Percentiles rank a stretch among this genome's conserved stretches.
Evolutionary conservation across 495 filamentous ascomycete genomes (phyloP).

Genomic region (Penicillium angulare): DNA sequence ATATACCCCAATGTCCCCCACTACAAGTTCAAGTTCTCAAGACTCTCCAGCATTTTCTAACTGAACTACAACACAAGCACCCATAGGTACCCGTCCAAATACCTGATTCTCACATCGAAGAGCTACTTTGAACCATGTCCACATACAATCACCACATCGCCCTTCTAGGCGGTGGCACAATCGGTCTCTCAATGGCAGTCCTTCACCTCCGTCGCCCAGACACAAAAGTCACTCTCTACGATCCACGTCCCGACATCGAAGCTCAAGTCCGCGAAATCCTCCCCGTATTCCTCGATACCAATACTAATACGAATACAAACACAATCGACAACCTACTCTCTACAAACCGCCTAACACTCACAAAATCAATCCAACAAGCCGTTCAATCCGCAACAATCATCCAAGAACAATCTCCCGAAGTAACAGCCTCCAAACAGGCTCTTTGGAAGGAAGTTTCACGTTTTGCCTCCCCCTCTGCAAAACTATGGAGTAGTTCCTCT

Average conservation of each 20-base stretch:
- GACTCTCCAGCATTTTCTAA: no score
- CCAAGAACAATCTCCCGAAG: conserved; percentile 60
- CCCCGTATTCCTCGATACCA: conserved; percentile 26
- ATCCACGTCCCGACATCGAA: conserved; percentile 51
- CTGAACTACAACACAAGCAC: no score
- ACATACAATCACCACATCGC: conserved; percentile 40
- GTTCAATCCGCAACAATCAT: conserved; percentile 35
- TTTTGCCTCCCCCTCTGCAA: conserved; percentile 30
- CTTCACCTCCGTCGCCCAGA: conserved; percentile 49
- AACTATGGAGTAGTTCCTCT: conserved; percentile 58
- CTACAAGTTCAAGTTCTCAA: no score
- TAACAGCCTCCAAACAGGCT: conserved; percentile 45
- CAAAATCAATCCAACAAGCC: conserved; percentile 7
- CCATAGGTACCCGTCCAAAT: no score
- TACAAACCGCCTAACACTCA: conserved; percentile 33
- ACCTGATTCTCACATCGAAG: neutral
- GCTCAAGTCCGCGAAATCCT: conserved; percentile 42
- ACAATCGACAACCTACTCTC: conserved; percentile 20
- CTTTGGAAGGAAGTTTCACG: conserved; percentile 50
- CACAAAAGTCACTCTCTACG: conserved; percentile 48
- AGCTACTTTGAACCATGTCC: conserved; percentile 12
- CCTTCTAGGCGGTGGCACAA: conserved; percentile 56
- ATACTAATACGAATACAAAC: conserved; percentile 7
- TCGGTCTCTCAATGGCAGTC: conserved; percentile 59
- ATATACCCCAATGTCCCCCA: no score